Base-by-base conservation (phyloP, 306 rosid species). In the Gillenia trifoliata region DNA sequence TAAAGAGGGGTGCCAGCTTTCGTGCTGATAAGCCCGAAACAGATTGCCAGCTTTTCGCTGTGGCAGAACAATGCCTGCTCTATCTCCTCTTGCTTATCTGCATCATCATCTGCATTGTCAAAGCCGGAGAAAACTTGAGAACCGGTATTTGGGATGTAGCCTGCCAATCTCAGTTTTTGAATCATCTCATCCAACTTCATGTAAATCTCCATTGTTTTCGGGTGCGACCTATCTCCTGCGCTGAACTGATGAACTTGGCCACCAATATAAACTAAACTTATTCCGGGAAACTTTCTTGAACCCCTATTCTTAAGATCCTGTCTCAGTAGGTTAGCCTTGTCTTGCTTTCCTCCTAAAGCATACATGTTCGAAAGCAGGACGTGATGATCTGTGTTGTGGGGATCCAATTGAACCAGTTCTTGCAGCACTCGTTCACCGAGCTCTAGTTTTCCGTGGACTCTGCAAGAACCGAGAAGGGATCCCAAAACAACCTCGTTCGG, bases 21-120 rank as follows among this genome's bases (percentile, higher is more conserved):
- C 43, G 92, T 91, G 82, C 81, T 84, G 30, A 83, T 77, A 63
- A 91, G 89, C 64, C 94, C 97, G 83, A 87, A 89, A 84, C 91
- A 88, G 17, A 89, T 86, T 47, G 94, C 91, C 16, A 91, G 76
- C 79, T 91, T 91, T 84, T 91, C 97, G 83, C 94, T 87, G 66
- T 89, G 94, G 73, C 82, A 74, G 82, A 91, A 87, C 80, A 89
- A 36, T 31, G 84, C 87, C 77, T 87, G 92, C 63, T 89, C 97
- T 36, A 81, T 79, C 81, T 87, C 97, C 89, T 91, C 97, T 75
- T 71, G 20, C 36, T 79, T 82, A 74, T 78, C 90, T 11, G 64
- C 59, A 71, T 64, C 62, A 69, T 65, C 83, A 28, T 79, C 83
- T 22, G 67, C 23, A 7, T 25, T 38, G 23, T 84, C 78, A 79